Evolutionary conservation across 2,329 filamentous ascomycete genomes (phyloP).

Genomic region (Trichoderma koningiopsis): DNA sequence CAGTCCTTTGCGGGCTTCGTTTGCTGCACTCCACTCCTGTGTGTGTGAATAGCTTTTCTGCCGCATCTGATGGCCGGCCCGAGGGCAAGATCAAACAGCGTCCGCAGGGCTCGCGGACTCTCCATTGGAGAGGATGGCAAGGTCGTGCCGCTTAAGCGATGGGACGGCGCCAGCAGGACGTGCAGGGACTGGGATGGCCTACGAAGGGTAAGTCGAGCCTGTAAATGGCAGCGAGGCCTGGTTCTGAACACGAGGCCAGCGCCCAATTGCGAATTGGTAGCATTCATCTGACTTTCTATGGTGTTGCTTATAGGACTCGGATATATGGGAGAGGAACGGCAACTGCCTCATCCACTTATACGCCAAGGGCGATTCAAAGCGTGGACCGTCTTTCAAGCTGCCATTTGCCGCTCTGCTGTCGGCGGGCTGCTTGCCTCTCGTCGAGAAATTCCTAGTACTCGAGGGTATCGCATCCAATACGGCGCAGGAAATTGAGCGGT

Average conservation of each 20-base stretch:
- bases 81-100: conserved; percentile 24
- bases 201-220: conserved; percentile 45
- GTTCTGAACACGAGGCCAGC: neutral
- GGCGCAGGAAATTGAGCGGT: conserved; percentile 37
- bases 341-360: conserved; percentile 73
- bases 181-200: conserved; percentile 51
- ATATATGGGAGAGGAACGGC: conserved; percentile 68
- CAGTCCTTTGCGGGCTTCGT: conserved; percentile 10
- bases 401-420: conserved; percentile 60
- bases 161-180: conserved; percentile 53
- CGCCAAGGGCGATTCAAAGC: conserved; percentile 62
- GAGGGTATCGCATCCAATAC: conserved; percentile 34
- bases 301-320: conserved; percentile 59
- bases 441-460: conserved; percentile 53
- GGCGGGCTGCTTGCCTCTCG: conserved; percentile 61
- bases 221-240: neutral
- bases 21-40: conserved; percentile 9
- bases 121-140: conserved; percentile 34
- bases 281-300: conserved; percentile 9
- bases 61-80: conserved; percentile 24
- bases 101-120: conserved; percentile 32
- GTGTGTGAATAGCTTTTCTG: conserved; percentile 2
- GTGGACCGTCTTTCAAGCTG: conserved; percentile 69
- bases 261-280: neutral
- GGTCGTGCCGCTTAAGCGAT: conserved; percentile 45